A percentile compares a stretch with the other conserved stretches of the same genome.
phyloP scores from a whole-genome alignment of 1,139 yeast species.

The Suhomyces chickasaworum region DNA sequence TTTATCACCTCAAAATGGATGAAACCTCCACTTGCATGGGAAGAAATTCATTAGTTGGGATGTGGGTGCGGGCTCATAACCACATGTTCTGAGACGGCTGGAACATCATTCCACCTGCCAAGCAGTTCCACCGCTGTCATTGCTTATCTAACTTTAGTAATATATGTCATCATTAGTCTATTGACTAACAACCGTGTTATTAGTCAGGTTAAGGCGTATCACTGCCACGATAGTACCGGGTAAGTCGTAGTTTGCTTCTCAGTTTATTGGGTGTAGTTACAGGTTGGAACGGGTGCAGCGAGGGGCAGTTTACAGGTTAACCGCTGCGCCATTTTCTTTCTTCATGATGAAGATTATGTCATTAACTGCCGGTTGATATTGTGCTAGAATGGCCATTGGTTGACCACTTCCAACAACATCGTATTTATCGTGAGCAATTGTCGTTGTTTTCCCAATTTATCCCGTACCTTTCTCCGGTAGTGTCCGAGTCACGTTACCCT shows the following conservation, averaged over 20 bases:
- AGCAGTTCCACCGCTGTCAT: background rate
- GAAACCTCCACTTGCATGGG: background rate
- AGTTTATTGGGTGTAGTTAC: too few relatives aligned
- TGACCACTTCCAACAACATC: background rate
- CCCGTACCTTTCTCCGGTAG: background rate
- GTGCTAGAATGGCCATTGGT: background rate
- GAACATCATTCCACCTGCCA: background rate
- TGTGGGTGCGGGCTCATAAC: background rate
- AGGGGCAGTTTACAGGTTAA: slow-evolving; percentile 6
- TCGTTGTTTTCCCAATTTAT: background rate
- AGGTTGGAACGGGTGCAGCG: background rate
- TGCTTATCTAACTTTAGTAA: background rate
- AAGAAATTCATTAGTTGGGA: too few relatives aligned
- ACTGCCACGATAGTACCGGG: background rate
- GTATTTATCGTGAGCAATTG: background rate
- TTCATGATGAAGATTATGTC: slow-evolving; percentile 9
- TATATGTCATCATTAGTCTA: background rate
- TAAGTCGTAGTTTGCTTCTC: too few relatives aligned
- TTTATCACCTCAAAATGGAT: background rate
- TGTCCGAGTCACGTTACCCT: background rate
- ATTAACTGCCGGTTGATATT: background rate
- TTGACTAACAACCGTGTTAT: background rate
- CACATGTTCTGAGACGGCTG: background rate
- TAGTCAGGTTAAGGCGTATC: background rate
- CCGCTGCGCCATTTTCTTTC: slow-evolving; percentile 9